A percentile compares a stretch with the other conserved stretches of the same genome.
Evolutionary conservation across 2,329 filamentous ascomycete genomes (phyloP).

Genomic region (Ceratocystis cubensis): DNA sequence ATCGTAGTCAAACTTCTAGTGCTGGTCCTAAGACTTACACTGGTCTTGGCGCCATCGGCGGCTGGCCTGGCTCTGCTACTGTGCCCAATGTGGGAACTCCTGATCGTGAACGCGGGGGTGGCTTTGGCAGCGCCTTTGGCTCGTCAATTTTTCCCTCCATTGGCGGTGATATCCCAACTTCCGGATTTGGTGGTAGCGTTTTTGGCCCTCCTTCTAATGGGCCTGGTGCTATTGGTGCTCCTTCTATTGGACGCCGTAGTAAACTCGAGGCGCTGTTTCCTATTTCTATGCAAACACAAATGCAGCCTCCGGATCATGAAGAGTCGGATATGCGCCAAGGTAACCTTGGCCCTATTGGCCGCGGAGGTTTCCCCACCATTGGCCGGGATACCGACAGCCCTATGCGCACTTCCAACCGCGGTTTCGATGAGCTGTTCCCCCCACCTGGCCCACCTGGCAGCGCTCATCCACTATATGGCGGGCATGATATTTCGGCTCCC

Average conservation of each 20-base stretch:
- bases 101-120: slow-evolving; percentile 46
- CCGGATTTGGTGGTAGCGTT: slow-evolving; percentile 54
- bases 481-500: slow-evolving; percentile 22
- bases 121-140: slow-evolving; percentile 51
- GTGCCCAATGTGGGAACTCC: slow-evolving; percentile 51
- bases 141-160: slow-evolving; percentile 68
- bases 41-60: slow-evolving; percentile 46
- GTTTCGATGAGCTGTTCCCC: slow-evolving; percentile 44
- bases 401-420: slow-evolving; percentile 41
- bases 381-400: slow-evolving; percentile 48
- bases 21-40: slow-evolving; percentile 66
- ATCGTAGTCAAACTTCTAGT: slow-evolving; percentile 87
- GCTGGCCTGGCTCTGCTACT: slow-evolving; percentile 47
- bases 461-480: slow-evolving; percentile 27
- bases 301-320: slow-evolving; percentile 61
- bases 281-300: slow-evolving; percentile 77
- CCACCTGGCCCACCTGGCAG: slow-evolving; percentile 25
- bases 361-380: slow-evolving; percentile 43
- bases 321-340: slow-evolving; percentile 53
- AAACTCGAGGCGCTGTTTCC: slow-evolving; percentile 84
- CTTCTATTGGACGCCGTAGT: slow-evolving; percentile 61
- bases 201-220: slow-evolving; percentile 47
- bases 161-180: slow-evolving; percentile 59
- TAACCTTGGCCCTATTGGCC: slow-evolving; percentile 55
- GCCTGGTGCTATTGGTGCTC: slow-evolving; percentile 42